phyloP scores from a whole-genome alignment of 2,329 filamentous ascomycete species.

The Fusarium sterilihyphosum region DNA sequence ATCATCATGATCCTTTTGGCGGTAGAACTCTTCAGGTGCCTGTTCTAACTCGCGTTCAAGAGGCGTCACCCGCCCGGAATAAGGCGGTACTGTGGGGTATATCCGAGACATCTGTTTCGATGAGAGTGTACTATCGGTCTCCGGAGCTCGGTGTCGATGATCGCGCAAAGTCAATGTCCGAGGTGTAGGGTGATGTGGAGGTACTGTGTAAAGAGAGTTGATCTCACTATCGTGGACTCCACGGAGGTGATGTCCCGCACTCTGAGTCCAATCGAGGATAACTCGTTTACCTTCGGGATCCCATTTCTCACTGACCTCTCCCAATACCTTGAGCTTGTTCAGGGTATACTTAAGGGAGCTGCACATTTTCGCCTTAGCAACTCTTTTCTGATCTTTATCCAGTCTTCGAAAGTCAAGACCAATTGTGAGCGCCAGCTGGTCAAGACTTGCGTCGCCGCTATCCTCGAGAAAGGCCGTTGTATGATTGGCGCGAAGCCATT shows the following conservation, averaged over 20 bases:
- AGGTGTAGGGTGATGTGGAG: background rate
- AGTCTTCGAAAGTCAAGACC: background rate
- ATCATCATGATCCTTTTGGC: background rate
- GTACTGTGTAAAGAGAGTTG: background rate
- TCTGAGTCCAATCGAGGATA: background rate
- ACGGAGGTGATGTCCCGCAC: background rate
- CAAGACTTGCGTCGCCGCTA: background rate
- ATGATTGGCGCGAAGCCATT: background rate
- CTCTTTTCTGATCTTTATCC: background rate
- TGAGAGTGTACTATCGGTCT: accelerated
- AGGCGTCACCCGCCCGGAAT: accelerated
- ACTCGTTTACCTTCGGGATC: background rate
- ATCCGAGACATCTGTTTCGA: background rate
- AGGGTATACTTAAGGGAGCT: background rate
- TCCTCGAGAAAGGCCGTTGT: background rate
- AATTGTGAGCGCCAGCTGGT: background rate
- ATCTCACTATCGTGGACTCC: accelerated
- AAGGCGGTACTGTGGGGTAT: background rate
- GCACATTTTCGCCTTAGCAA: background rate
- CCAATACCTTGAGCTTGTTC: background rate
- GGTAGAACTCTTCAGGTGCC: background rate
- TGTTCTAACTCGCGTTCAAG: accelerated
- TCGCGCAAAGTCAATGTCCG: background rate
- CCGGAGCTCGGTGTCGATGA: background rate
- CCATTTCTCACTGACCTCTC: background rate